A percentile compares a stretch with the other conserved stretches of the same genome.
These are phyloP conservation scores for Macrolepiota dolichaula DNA, from an alignment of 768 basidiomycete species.

Conservation along the genomic window DNA sequence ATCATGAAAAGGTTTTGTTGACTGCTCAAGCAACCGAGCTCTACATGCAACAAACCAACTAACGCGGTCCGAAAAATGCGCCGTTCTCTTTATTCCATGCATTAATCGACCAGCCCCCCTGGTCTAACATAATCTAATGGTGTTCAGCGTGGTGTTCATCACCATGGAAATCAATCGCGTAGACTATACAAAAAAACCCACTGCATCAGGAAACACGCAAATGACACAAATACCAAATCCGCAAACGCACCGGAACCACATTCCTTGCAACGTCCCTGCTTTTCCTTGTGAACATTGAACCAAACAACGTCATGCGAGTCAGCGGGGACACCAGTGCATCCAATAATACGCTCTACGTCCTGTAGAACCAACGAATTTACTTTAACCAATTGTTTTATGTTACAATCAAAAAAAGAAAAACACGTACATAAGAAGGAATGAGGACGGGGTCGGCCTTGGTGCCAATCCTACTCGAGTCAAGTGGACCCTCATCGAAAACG, in stretches of 20 bases:
- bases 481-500: slow-evolving; percentile 84
- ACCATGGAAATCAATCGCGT: slow-evolving; percentile 72
- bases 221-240: background rate
- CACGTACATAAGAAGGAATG: slow-evolving; percentile 80
- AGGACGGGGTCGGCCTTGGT: slow-evolving; percentile 85
- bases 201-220: background rate
- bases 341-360: slow-evolving; percentile 82
- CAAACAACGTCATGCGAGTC: slow-evolving; percentile 95
- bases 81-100: background rate
- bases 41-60: background rate
- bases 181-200: slow-evolving; percentile 41
- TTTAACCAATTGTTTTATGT: background rate
- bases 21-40: background rate
- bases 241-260: slow-evolving; percentile 80
- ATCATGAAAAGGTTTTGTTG: background rate
- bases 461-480: slow-evolving; percentile 83
- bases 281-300: slow-evolving; percentile 66
- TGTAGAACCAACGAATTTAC: slow-evolving; percentile 25
- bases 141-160: slow-evolving; percentile 46
- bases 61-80: background rate
- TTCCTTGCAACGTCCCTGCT: slow-evolving; percentile 81
- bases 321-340: slow-evolving; percentile 92
- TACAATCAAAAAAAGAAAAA: slow-evolving; percentile 5
- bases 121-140: slow-evolving; percentile 23
- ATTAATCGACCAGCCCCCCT: background rate